A percentile compares a stretch with the other conserved stretches of the same genome.
Conservation (phyloP, 306 rosid species). For the Vigna nakashimae region DNA sequence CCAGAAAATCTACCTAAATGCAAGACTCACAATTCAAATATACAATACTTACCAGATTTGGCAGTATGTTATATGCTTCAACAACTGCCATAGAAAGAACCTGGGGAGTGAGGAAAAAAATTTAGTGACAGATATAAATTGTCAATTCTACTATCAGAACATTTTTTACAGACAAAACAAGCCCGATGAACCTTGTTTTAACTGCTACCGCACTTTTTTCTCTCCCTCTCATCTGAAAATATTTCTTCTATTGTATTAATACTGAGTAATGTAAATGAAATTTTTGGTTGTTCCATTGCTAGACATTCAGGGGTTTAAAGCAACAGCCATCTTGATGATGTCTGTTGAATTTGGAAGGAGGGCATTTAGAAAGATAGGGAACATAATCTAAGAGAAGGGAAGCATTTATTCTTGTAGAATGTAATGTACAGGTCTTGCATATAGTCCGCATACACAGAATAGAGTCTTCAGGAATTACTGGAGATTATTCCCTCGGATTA, state of each 20-base stretch:
- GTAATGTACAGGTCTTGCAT: background rate
- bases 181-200: background rate
- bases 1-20: conserved; percentile 4
- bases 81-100: conserved; percentile 67
- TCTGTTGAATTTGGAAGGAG: too few species aligned
- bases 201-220: too few species aligned
- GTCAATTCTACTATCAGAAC: conserved; percentile 12
- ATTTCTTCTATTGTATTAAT: too few species aligned
- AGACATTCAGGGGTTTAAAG: too few species aligned
- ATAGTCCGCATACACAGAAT: background rate
- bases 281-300: too few species aligned
- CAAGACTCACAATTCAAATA: conserved; percentile 33
- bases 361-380: too few species aligned
- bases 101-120: conserved; percentile 47
- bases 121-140: conserved; percentile 30
- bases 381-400: too few species aligned
- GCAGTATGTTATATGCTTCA: conserved; percentile 85
- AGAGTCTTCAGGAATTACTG: background rate
- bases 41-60: conserved; percentile 69
- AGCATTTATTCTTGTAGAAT: background rate
- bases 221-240: too few species aligned
- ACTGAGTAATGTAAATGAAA: too few species aligned
- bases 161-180: conserved; percentile 20
- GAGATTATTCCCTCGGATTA: background rate
- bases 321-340: too few species aligned